Evolutionary conservation across 1,284 basidiomycete genomes (phyloP), one percentile per base, ranked within the genome.

Genomic region (Tylopilus sp.): DNA sequence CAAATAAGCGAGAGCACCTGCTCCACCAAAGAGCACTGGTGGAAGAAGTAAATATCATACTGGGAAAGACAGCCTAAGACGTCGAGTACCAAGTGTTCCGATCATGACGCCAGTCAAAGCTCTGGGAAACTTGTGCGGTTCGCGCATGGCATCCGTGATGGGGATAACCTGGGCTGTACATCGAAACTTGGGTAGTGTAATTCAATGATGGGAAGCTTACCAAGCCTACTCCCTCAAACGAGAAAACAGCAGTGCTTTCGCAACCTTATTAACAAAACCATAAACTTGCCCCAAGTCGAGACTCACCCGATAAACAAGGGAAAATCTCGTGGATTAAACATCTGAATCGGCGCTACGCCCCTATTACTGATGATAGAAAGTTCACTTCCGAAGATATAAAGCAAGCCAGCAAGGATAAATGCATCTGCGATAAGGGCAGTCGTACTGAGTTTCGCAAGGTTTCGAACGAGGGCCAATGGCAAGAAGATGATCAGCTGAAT

Each of bases 171-270:
- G 49, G 30, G 43, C 12, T 13, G 2, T 21, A 35, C 47, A 29
- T 65, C 40, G 53, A 35, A 31, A 31, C 12, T 28, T 23, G 10
- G n/a, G n/a, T 12, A 11, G 7, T 19, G 10, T 0, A 38, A 12
- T 29, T 31, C 25, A 21, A n/a, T 31, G 16, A 48, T 13, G 25
- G n/a, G 31, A 37, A 37, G 69, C 83, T 58, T 58, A 89, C 89
- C 67, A 99, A 74, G 41, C 97, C 96, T 57, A 99, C 92, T 15
- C 96, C 96, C 70, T 99, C 97, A 58, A 99, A 99, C 0, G 97
- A 94, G 67, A 98, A 99, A 19, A 99, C 96, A 4, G 96, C 96
- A 15, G 97, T 98, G 21, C 92, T 89, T 56, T 46, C 43, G 61
- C 46, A 31, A 37, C 10, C 29, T 44, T 30, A 23, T 47, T 13